Conservation (phyloP, 1,284 basidiomycete species). For the Coniophora puteana region DNA sequence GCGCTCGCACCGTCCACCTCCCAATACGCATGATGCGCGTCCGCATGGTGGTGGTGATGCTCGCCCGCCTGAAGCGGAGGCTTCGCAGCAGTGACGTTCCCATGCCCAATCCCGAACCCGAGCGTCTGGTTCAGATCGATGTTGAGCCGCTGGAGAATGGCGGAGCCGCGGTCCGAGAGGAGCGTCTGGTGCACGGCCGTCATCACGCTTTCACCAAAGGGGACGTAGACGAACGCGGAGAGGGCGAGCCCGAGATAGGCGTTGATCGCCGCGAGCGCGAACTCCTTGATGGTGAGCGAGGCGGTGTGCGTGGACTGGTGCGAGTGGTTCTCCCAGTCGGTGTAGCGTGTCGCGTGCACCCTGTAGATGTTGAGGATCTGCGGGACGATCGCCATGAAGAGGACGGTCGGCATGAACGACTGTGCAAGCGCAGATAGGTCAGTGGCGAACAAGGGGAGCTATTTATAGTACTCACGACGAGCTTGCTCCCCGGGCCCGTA, state of each 20-base stretch:
- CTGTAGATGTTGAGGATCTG: constrained; percentile 81
- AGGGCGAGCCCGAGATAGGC: constrained; percentile 85
- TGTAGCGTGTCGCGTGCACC: constrained; percentile 64
- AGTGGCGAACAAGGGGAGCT: neutral
- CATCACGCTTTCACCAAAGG: constrained; percentile 87
- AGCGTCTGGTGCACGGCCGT: constrained; percentile 47
- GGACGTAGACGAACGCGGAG: constrained; percentile 89
- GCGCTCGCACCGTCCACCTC: constrained; percentile 48
- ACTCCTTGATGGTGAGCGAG: constrained; percentile 89
- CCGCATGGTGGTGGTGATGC: constrained; percentile 6
- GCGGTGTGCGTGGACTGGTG: constrained; percentile 75
- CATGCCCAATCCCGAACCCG: constrained; percentile 13
- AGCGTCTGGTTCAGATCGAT: constrained; percentile 22
- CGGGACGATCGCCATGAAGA: constrained; percentile 84
- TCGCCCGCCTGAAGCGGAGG: constrained; percentile 7
- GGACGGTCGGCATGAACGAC: constrained; percentile 80
- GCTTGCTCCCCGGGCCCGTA: constrained; percentile 77
- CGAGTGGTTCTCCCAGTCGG: constrained; percentile 89
- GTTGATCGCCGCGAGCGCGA: constrained; percentile 84
- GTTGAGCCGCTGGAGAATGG: constrained; percentile 20
- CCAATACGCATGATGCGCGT: constrained; percentile 39
- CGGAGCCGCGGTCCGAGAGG: constrained; percentile 13
- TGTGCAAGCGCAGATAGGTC: constrained; percentile 23
- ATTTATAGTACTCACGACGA: constrained; percentile 54
- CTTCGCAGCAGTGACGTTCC: too few species aligned